Evolutionary conservation across 1,284 basidiomycete species (phyloP), one percentile per base, ranked within the genome.

Genomic region (Mycena sp.): DNA sequence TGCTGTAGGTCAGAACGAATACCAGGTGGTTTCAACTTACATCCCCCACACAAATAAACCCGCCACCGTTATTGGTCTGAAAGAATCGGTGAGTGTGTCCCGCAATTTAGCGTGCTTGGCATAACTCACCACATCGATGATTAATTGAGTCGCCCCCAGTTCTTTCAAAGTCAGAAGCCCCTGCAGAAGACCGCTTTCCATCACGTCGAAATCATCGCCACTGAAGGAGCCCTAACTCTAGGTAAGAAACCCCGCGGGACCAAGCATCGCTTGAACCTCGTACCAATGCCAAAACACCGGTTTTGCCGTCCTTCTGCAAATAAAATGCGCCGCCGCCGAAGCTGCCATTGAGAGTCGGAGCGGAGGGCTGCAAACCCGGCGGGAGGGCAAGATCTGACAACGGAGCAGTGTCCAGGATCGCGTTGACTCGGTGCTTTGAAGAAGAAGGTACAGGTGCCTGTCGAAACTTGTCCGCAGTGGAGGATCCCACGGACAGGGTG

Each of bases 61-160:
- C 86, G 59, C 86, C 86, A 38, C 85, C 85, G 67, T 87, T 87
- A 69, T 87, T 87, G 6, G 83, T 82, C 85, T 86, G 59, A 17
- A n/a, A 50, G 6, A 48, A 25, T n/a, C 45, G 9, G 6, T 48
- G 9, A 23, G 14, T 48, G 16, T 9, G 23, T 19, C 14, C 23
- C 16, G 23, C 7, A 29, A 6, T 48, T 19, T 48, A 6, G 17
- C 46, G 37, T 54, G 58, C 32, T 48, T 45, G 25, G 23, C 7
- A 35, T 9, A 10, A 75, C 81, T 62, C 61, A 83, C 85, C 64
- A 88, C 81, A 72, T 87, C 86, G 16, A 88, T 83, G 53, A 88
- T 79, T 44, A 88, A 73, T 69, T 80, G 81, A 5, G 80, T 83
- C 10, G 84, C 85, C 44, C 86, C 86, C 54, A 74, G 67, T 14